Base-by-base conservation (phyloP, 495 filamentous ascomycete species). In the Trichoderma erinaceum region DNA sequence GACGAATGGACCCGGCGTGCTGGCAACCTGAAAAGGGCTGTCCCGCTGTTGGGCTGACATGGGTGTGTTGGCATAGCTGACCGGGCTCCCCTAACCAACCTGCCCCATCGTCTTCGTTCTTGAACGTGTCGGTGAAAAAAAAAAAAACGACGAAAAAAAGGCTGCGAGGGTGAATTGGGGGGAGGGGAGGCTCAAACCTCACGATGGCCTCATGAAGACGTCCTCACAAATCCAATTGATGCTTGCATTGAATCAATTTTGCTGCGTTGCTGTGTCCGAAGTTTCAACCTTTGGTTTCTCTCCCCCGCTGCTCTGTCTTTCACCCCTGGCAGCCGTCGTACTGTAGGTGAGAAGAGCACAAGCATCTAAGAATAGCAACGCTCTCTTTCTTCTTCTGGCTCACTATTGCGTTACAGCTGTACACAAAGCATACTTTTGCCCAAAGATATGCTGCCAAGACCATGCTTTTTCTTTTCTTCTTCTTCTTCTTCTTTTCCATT, bases 11-110 rank as follows among this genome's bases (percentile, higher is more conserved):
- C 56, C 56, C 56, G 56, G 25, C 56, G 56, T 61, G 56, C 56
- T 61, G 56, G 56, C 56, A 61, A 61, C 56, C 56, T 32, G 56
- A 61, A 61, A 61, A 61, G 56, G 56, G 56, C 56, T 61, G 56
- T 61, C 56, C 56, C 56, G 56, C 56, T 61, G 56, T 61, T 61
- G 56, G 56, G 56, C 56, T 61, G 56, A 61, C 56, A 61, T 61
- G 56, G 56, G 56, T 61, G 56, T 61, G 56, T 61, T 61, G 56
- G 56, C 56, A 61, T 16, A 61, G 56, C 27, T 61, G 56, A 61
- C 56, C 16, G n/a, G 56, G 56, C 23, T n/a, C 56, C 56, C 56
- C 56, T 61, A 27, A 61, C 56, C 23, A 25, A 32, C 56, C 1
- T 61, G 56, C 35, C 10, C 56, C 27, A 32, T 61, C 27, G 16